phyloP scores from a whole-genome alignment of 2,329 filamentous ascomycete species.

The Calonectria pteridis region DNA sequence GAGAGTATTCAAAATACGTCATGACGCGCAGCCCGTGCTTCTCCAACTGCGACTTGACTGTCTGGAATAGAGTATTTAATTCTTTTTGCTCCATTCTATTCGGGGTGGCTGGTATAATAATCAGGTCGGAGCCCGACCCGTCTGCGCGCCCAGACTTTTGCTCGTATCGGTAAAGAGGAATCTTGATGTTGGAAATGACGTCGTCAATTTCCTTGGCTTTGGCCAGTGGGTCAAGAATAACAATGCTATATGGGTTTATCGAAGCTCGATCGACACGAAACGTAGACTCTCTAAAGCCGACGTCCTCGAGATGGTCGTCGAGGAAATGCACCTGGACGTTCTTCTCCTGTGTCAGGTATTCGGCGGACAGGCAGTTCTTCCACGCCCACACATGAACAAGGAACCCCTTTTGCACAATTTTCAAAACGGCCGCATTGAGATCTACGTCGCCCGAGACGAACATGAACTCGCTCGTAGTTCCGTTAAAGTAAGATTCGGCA shows the following conservation, averaged over 20 bases:
- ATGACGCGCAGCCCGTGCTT: neutral
- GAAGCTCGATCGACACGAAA: constrained; percentile 6
- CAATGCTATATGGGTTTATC: constrained; percentile 15
- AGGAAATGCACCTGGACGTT: neutral
- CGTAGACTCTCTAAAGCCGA: constrained; percentile 3
- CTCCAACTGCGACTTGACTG: neutral
- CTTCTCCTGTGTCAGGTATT: neutral
- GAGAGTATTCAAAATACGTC: constrained; percentile 8
- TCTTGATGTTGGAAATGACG: neutral
- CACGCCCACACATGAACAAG: neutral
- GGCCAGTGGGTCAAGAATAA: constrained; percentile 7
- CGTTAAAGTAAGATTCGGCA: neutral
- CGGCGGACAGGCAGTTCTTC: neutral
- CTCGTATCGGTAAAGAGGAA: neutral
- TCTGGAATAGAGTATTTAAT: neutral
- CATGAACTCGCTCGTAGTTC: constrained; percentile 2
- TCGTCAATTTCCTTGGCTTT: constrained; percentile 1
- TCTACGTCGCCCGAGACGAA: neutral
- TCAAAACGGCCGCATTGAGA: neutral
- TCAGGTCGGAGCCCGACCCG: neutral
- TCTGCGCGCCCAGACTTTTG: neutral
- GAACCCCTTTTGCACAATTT: neutral
- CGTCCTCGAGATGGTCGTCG: constrained; percentile 8
- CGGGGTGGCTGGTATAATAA: neutral
- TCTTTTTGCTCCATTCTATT: neutral